A percentile compares a stretch with the other conserved stretches of the same genome.
Evolutionary conservation across 208 protist genomes (phyloP).

Genomic region (Acanthamoeba castellanii): DNA sequence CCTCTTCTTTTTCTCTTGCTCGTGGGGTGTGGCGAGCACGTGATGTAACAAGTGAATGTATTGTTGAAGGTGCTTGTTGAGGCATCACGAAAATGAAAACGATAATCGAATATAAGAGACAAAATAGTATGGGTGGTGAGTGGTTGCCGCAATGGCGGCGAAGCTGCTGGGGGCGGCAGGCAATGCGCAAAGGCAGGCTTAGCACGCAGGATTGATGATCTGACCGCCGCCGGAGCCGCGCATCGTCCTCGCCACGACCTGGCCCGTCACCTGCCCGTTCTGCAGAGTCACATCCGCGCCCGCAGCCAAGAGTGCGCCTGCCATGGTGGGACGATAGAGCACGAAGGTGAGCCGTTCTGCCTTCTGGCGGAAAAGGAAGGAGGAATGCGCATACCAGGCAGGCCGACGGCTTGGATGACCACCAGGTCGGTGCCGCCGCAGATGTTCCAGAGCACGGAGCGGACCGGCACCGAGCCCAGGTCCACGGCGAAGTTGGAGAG

Average conservation of each 20-base stretch:
- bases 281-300: conserved; percentile 31
- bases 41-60: no score
- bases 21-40: no score
- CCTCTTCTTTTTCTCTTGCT: no score
- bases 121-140: no score
- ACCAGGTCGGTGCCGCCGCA: conserved; percentile 42
- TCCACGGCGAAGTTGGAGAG: conserved; percentile 10
- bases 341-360: not conserved
- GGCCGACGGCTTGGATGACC: not conserved
- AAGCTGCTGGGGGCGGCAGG: no score
- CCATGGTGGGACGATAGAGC: not conserved
- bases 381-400: not conserved
- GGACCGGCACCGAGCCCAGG: not conserved
- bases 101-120: no score
- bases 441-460: conserved; percentile 62
- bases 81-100: no score
- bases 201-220: conserved; percentile 54
- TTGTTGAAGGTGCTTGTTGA: no score
- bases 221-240: conserved; percentile 8
- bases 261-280: conserved; percentile 22
- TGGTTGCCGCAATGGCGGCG: no score
- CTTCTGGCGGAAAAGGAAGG: not conserved
- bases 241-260: conserved; percentile 20
- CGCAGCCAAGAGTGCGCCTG: conserved; percentile 3
- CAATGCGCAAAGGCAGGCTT: no score